Base-by-base conservation (phyloP, 2,329 filamentous ascomycete species). In the Paecilomyces niveus region DNA sequence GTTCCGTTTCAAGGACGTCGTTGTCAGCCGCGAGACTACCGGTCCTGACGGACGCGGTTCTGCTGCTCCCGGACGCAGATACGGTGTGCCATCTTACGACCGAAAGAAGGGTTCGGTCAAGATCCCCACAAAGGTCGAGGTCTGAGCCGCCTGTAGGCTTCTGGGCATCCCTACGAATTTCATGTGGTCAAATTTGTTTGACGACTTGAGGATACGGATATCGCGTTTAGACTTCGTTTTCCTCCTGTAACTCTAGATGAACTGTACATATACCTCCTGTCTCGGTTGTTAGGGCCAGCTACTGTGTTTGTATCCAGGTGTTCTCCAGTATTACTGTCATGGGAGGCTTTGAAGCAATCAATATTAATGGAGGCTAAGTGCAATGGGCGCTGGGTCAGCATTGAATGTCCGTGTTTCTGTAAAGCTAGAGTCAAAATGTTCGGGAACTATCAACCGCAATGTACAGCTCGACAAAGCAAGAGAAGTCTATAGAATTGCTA, bases 81-180 rank as follows among this genome's bases (percentile, higher is more conserved):
- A 88, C 67, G 85, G 85, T 65, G 78, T 86, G 59, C 85, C 85
- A 54, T 80, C 80, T 64, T 75, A 84, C 66, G 85, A 87, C 61
- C 76, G 85, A 60, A 86, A 86, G 79, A 82, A 81, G 72, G 85
- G 84, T 24, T 74, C 79, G 62, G 75, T 85, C 65, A 87, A 87
- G 78, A 86, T 87, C 61, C 84, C 85, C 11, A 85, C 80, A 22
- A 79, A 76, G 62, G 84, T 87, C 54, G 80, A 82, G 63, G 76
- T 77, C 52, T 79, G 72, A 66, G 18, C 39, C 3, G 15, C 35
- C 15, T 45, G 8, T 45, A 7, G 15, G 39, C 31, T 22, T 50
- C 11, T 39, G 26, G 26, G 26, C 26, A 45, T 52, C n/a, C 32
- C 52, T 29, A 54, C 35, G 18, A 24, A 26, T 49, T 18, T 22